Evolutionary conservation across 139 green algal genomes (phyloP).

Genomic region (Astrephomene gubernaculifera): DNA sequence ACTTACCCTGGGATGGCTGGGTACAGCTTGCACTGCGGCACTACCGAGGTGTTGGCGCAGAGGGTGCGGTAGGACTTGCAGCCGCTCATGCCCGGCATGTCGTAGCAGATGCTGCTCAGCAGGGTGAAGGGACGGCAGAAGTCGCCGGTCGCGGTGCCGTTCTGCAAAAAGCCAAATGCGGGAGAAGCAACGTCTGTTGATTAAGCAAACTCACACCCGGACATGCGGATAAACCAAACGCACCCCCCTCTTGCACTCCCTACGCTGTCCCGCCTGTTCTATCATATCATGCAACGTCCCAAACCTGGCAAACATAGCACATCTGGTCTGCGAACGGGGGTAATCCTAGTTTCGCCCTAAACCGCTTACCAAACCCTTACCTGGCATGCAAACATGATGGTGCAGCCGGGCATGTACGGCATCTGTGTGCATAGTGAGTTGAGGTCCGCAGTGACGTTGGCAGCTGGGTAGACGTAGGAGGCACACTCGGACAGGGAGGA

Average conservation of each 20-base stretch:
- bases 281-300: too few relatives aligned
- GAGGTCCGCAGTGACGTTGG: slow-evolving; percentile 14
- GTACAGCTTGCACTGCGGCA: slow-evolving; percentile 27
- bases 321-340: too few relatives aligned
- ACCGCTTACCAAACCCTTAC: too few relatives aligned
- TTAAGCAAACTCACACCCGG: too few relatives aligned
- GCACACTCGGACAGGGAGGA: slow-evolving; percentile 10
- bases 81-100: slow-evolving; percentile 47
- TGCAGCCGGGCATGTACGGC: slow-evolving; percentile 52
- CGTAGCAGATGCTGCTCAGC: slow-evolving; percentile 36
- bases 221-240: too few relatives aligned
- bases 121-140: slow-evolving; percentile 30
- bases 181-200: too few relatives aligned
- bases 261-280: too few relatives aligned
- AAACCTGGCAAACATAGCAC: too few relatives aligned
- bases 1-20: slow-evolving; percentile 47
- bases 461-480: neutral
- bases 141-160: neutral
- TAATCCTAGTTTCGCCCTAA: too few relatives aligned
- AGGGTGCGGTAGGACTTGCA: slow-evolving; percentile 26
- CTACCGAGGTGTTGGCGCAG: slow-evolving; percentile 5
- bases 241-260: too few relatives aligned
- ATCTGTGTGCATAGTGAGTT: slow-evolving; percentile 14
- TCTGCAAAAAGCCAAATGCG: too few relatives aligned
- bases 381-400: slow-evolving; percentile 14